Base-by-base conservation (phyloP, 441 rosid genomes). In the Brassica hybrid region DNA sequence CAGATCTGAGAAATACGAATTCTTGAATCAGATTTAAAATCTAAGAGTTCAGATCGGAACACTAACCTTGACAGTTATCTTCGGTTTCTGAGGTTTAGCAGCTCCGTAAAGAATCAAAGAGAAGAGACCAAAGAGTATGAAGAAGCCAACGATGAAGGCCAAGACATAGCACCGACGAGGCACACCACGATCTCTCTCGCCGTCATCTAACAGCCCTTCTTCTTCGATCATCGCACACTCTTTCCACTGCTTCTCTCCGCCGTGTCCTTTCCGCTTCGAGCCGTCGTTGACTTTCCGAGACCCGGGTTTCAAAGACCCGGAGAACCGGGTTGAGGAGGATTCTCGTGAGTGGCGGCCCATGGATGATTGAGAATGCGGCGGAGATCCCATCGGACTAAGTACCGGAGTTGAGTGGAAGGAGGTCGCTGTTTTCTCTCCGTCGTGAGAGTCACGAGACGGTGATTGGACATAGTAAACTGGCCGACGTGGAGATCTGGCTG, bases 371-470 rank as follows among this genome's bases (percentile, higher is more conserved):
- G 99, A 96, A 73, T 92, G 98, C 0, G 97, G 99, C 0, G 98
- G 97, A 25, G 98, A 96, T 1, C 93, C 97, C 83, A 83, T 75
- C 62, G 98, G 99, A 75, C 96, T 90, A 74, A 95, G 85, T 16
- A 89, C 90, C 34, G 98, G 97, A 2, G 99, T 90, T n/a, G 98
- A 96, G 58, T 94, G 99, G 65, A 96, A 90, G 17, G 99, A 96
- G 1, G 93, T 88, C 10, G 97, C 77, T 0, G 98, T 92, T 77
- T 96, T 96, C 84, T 94, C 99, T 12, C 99, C 98, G 71, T 96
- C 99, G 86, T 89, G 98, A 12, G 98, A 95, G 79, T 94, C 97
- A 1, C 98, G 84, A 0, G 99, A 93, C 0, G 98, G 99, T 61
- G 93, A 87, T 84, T 96, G 99, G 23, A 96, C 97, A 65, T 86